Conservation (phyloP, 345 rosid genomes). For the Lenwebbia sp. region DNA sequence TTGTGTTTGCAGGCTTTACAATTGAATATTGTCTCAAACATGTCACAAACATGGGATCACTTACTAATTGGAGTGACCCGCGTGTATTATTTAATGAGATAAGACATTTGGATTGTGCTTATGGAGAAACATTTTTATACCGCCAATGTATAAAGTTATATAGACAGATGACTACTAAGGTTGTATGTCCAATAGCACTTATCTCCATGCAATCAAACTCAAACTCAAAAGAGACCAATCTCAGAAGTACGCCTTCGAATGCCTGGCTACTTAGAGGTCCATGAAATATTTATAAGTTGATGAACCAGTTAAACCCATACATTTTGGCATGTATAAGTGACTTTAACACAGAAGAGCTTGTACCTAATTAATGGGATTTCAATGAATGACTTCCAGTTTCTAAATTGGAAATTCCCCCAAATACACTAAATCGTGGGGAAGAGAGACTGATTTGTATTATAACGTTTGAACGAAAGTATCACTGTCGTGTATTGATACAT, state of each 20-base stretch:
- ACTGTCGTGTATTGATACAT: neutral
- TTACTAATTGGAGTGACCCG: neutral
- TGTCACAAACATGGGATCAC: neutral
- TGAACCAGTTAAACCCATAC: neutral
- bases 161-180: neutral
- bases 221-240: neutral
- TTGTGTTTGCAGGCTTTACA: neutral
- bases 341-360: neutral
- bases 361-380: neutral
- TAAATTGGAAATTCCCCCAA: neutral
- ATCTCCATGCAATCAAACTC: neutral
- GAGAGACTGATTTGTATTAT: neutral
- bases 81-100: neutral
- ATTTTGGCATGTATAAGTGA: neutral
- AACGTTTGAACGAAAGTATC: neutral
- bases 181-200: neutral
- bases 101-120: neutral
- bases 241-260: neutral
- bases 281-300: neutral
- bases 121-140: neutral
- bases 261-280: neutral
- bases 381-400: neutral
- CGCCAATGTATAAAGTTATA: neutral
- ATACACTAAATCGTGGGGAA: neutral
- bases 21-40: neutral